phyloP scores from a whole-genome alignment of 495 filamentous ascomycete genomes.

The Penicillium lagena region DNA sequence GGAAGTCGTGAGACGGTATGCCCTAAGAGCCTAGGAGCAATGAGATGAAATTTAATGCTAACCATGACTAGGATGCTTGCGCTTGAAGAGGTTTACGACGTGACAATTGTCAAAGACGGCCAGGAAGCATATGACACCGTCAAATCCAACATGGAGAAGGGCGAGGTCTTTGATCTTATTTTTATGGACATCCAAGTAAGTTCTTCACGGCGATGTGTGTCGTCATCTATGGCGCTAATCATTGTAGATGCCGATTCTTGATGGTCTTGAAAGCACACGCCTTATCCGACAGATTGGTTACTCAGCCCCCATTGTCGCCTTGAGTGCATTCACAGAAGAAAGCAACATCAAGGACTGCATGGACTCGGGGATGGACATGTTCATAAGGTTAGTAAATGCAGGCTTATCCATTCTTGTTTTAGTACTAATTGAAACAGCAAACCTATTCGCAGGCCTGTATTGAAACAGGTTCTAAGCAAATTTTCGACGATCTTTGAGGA shows the following conservation, averaged over 20 bases:
- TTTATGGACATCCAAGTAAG: conserved; percentile 76
- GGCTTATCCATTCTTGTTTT: neutral
- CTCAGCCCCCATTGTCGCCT: conserved; percentile 79
- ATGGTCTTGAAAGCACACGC: conserved; percentile 82
- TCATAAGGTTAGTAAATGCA: conserved; percentile 34
- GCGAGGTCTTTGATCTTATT: conserved; percentile 70
- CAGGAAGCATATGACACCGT: conserved; percentile 85
- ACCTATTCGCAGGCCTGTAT: conserved; percentile 73
- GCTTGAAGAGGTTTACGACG: conserved; percentile 65
- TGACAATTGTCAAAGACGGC: conserved; percentile 77
- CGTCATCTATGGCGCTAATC: conserved; percentile 2
- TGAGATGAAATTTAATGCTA: neutral
- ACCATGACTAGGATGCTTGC: conserved; percentile 47
- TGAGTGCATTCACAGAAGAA: conserved; percentile 87
- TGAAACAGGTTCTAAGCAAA: conserved; percentile 77
- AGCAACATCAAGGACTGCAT: conserved; percentile 82
- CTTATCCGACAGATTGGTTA: conserved; percentile 84
- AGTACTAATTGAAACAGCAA: conserved; percentile 41
- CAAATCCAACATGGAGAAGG: conserved; percentile 69
- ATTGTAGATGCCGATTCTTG: conserved; percentile 79
- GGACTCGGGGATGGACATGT: conserved; percentile 69
- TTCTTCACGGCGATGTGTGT: conserved; percentile 2
- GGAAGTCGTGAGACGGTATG: conserved; percentile 68
- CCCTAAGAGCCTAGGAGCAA: neutral
- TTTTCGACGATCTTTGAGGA: conserved; percentile 55